phyloP scores from a whole-genome alignment of 2,329 filamentous ascomycete genomes.

The Niveomyces coronatus region DNA sequence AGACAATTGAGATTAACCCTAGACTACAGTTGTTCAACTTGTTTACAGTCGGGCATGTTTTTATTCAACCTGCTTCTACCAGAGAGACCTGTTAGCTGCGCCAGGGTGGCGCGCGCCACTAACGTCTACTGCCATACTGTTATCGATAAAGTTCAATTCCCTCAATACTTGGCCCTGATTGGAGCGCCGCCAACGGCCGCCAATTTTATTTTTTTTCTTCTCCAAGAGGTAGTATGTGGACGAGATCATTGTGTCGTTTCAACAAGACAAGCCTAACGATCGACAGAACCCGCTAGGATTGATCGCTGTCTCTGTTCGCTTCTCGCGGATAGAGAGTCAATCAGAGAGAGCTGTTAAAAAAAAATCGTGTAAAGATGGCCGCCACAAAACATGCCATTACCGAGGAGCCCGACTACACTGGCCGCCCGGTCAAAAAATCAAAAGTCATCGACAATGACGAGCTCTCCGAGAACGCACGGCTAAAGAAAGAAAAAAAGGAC shows the following conservation, averaged over 20 bases:
- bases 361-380: conserved; percentile 28
- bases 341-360: too few relatives aligned
- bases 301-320: too few relatives aligned
- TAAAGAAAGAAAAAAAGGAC: conserved; percentile 33
- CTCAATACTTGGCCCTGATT: conserved; percentile 3
- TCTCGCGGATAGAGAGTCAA: too few relatives aligned
- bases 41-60: too few relatives aligned
- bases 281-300: not conserved
- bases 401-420: conserved; percentile 24
- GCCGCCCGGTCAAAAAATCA: conserved; percentile 29
- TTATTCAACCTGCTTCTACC: too few relatives aligned
- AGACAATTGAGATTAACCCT: too few relatives aligned
- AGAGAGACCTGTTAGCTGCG: too few relatives aligned
- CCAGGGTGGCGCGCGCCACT: too few relatives aligned
- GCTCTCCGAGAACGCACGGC: conserved; percentile 19
- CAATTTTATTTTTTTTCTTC: conserved; percentile 8
- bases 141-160: conserved; percentile 25
- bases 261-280: not conserved
- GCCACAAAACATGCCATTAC: conserved; percentile 30
- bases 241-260: too few relatives aligned
- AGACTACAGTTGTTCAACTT: too few relatives aligned
- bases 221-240: too few relatives aligned
- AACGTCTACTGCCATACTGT: too few relatives aligned
- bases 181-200: conserved; percentile 6
- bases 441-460: conserved; percentile 23